phyloP scores from a whole-genome alignment of 371 early-diverging fungal genomes.

The Mucor sp. region DNA sequence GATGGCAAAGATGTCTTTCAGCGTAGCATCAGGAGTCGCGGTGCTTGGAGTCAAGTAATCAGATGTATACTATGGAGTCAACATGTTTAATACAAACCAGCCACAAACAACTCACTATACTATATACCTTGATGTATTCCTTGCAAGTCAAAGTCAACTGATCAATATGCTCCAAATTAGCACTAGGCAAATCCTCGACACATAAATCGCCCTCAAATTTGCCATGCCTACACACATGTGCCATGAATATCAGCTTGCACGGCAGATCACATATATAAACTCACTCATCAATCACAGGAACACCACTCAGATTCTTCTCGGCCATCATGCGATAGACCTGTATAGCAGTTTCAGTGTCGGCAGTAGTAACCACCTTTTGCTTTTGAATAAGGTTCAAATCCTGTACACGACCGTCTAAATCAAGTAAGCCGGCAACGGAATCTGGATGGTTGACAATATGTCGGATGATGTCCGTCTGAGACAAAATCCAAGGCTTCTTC shows the following conservation, averaged over 20 bases:
- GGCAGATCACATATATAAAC: neutral
- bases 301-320: conserved; percentile 44
- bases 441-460: conserved; percentile 49
- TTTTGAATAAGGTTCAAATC: conserved; percentile 22
- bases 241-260: neutral
- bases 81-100: neutral
- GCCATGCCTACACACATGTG: conserved; percentile 19
- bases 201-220: conserved; percentile 47
- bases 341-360: conserved; percentile 37
- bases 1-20: conserved; percentile 35
- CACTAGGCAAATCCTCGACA: conserved; percentile 53
- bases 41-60: conserved; percentile 28
- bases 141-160: conserved; percentile 40
- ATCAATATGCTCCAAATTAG: conserved; percentile 43
- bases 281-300: conserved; percentile 53
- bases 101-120: neutral
- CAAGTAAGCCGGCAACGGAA: conserved; percentile 35
- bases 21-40: conserved; percentile 29
- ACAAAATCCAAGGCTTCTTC: conserved; percentile 47
- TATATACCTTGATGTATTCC: conserved; percentile 55
- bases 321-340: conserved; percentile 52
- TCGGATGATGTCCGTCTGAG: conserved; percentile 58
- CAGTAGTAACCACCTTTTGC: conserved; percentile 33
- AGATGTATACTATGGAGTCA: conserved; percentile 8
- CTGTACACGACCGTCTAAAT: conserved; percentile 32